Conservation (phyloP, 176 grass and related monocot species). For the Dactylis glomerata region DNA sequence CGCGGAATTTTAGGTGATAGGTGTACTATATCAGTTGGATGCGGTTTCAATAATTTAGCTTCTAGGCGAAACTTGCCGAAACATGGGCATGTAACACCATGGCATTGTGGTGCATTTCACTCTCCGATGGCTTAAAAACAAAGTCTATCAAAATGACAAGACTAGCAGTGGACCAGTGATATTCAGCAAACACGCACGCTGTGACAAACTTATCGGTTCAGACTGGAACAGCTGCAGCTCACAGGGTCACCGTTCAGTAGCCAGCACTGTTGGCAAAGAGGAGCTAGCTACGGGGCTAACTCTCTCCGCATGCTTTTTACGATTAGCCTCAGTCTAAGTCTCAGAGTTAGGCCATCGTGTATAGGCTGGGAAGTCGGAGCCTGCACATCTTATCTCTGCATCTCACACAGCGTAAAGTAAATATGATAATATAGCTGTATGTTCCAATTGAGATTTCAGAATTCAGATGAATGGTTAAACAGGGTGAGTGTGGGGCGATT, state of each 20-base stretch:
- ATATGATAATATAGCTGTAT: background rate
- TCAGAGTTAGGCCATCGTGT: background rate
- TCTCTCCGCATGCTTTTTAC: background rate
- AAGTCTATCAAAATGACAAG: conserved; percentile 24
- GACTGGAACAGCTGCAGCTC: background rate
- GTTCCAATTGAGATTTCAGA: background rate
- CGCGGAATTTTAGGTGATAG: background rate
- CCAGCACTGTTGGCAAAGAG: background rate
- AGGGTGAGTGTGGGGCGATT: background rate
- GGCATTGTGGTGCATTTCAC: background rate
- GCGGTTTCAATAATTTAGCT: background rate
- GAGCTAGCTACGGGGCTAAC: background rate
- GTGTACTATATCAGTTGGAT: background rate
- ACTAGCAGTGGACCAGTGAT: background rate
- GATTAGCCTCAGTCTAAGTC: background rate
- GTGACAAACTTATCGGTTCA: background rate
- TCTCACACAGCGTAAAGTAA: background rate
- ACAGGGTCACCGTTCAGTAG: background rate
- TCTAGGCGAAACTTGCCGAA: background rate
- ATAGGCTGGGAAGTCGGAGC: background rate
- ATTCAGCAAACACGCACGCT: background rate
- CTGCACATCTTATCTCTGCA: background rate
- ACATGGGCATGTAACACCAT: background rate
- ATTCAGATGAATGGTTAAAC: background rate
- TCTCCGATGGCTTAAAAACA: background rate